Evolutionary conservation across 768 basidiomycete genomes (phyloP), one percentile per base, ranked within the genome.

Genomic region (Suillus subluteus): DNA sequence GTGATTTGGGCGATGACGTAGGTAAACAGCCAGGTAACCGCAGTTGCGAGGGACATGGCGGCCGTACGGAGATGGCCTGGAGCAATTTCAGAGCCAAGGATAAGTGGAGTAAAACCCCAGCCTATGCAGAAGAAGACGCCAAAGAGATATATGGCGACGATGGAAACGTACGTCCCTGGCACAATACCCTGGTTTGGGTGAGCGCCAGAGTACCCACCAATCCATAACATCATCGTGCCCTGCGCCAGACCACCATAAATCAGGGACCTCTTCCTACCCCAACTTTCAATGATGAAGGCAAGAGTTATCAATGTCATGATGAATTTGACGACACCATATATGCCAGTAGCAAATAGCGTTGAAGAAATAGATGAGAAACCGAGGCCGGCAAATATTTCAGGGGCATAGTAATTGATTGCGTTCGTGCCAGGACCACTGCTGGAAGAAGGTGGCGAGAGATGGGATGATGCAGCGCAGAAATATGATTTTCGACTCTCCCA

Each of bases 401-500:
- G 82, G 15, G 77, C 63, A 58, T 80, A 82, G 63, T 82, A 82
- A 70, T 81, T 81, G 69, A 82, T 77, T 8, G 80, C 76, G 71
- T 81, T 81, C 56, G 80, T 79, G 30, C 82, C 82, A 0, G n/a
- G 82, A 72, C 75, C 80, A 80, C 64, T 82, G 81, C 66, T 79
- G 81, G 64, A 78, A 67, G 68, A 79, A 77, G 63, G 79, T 76
- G 59, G 77, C 74, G 38, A 80, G 63, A 3, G 73, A 62, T 0
- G 76, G 78, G 65, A 81, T 75, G 63, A 76, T 26, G 58, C 77
- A 79, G 2, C 78, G 75, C 6, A 76, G 67, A 4, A 71, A 69
- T 18, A 74, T 75, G 21, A 66, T 71, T 62, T 66, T 73, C 43
- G 52, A 54, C 16, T 54, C 52, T 18, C 9, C 30, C 52, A 54